Evolutionary conservation across 257 asterid genomes (phyloP).

Genomic region (Penstemon newberryi): DNA sequence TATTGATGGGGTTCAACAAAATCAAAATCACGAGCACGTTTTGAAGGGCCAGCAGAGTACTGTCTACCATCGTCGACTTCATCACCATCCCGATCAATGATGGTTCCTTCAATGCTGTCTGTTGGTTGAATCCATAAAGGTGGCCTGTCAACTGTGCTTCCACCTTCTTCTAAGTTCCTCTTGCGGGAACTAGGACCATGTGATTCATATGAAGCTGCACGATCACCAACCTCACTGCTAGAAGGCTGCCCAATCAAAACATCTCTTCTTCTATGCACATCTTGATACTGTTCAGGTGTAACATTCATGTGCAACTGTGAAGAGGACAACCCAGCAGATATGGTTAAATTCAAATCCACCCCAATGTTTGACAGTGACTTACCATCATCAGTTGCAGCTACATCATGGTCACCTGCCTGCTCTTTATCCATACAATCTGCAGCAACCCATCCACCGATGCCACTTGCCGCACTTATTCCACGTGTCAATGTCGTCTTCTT

Average conservation of each 20-base stretch:
- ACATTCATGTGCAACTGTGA: constrained; percentile 57
- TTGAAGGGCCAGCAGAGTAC: constrained; percentile 82
- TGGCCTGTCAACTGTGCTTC: constrained; percentile 94
- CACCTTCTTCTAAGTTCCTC: constrained; percentile 92
- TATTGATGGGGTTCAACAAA: constrained; percentile 41
- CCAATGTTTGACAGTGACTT: constrained; percentile 79
- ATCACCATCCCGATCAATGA: constrained; percentile 95
- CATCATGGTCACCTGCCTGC: constrained; percentile 79
- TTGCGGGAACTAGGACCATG: constrained; percentile 95
- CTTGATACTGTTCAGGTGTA: constrained; percentile 54
- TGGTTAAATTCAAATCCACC: constrained; percentile 78
- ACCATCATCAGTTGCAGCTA: constrained; percentile 84
- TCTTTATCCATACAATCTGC: constrained; percentile 73
- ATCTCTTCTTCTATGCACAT: constrained; percentile 55
- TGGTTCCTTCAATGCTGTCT: constrained; percentile 97
- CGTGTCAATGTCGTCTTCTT: constrained; percentile 87
- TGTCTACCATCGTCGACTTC: constrained; percentile 91
- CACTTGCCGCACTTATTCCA: constrained; percentile 99
- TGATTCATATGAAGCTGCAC: constrained; percentile 95
- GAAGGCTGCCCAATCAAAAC: constrained; percentile 77
- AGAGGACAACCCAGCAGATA: constrained; percentile 81
- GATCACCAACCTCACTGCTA: constrained; percentile 94
- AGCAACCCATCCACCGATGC: constrained; percentile 92
- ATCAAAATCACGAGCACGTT: constrained; percentile 71
- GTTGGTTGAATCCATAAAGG: constrained; percentile 68